Evolutionary conservation across 1,284 basidiomycete species (phyloP).

Genomic region (Macrocybe sp.): DNA sequence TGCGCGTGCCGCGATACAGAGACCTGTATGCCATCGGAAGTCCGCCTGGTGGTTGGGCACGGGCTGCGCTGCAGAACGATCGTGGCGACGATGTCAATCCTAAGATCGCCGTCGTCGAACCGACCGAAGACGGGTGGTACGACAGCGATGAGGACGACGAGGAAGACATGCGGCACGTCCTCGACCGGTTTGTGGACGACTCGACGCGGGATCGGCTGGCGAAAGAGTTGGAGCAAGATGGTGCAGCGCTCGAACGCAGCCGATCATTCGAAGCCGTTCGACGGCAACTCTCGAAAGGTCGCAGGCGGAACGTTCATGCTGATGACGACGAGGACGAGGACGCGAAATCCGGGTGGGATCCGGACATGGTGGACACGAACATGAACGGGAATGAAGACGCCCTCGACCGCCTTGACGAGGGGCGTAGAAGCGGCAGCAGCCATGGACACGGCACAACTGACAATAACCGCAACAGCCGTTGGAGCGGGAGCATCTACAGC

Average conservation of each 20-base stretch:
- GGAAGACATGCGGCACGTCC: conserved; percentile 24
- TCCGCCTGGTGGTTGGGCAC: conserved; percentile 8
- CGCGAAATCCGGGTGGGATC: conserved; percentile 9
- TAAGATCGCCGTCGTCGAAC: conserved; percentile 8
- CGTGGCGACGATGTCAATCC: conserved; percentile 3
- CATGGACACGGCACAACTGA: conserved; percentile 16
- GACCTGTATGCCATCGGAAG: conserved; percentile 20
- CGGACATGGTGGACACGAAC: conserved; percentile 5
- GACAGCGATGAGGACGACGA: conserved; percentile 17
- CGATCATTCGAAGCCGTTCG: conserved; percentile 21
- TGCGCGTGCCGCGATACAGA: conserved; percentile 20
- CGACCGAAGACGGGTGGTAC: conserved; percentile 15
- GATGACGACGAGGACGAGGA: conserved; percentile 11
- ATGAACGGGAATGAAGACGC: not conserved
- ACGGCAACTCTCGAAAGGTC: conserved; percentile 6
- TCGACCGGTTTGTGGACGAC: conserved; percentile 24
- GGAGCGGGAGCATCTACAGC: conserved; percentile 44
- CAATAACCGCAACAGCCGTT: conserved; percentile 29
- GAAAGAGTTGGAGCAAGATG: conserved; percentile 8
- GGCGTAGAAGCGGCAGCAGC: too few species aligned
- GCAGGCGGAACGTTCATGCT: conserved; percentile 4
- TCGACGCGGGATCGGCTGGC: not conserved
- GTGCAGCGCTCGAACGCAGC: conserved; percentile 18
- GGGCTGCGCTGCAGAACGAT: conserved; percentile 3
- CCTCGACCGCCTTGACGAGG: conserved; percentile 12